A percentile compares a stretch with the other conserved stretches of the same genome.
Evolutionary conservation across 2,329 filamentous ascomycete genomes (phyloP).

Genomic region (Thermothelomyces thermophilus): DNA sequence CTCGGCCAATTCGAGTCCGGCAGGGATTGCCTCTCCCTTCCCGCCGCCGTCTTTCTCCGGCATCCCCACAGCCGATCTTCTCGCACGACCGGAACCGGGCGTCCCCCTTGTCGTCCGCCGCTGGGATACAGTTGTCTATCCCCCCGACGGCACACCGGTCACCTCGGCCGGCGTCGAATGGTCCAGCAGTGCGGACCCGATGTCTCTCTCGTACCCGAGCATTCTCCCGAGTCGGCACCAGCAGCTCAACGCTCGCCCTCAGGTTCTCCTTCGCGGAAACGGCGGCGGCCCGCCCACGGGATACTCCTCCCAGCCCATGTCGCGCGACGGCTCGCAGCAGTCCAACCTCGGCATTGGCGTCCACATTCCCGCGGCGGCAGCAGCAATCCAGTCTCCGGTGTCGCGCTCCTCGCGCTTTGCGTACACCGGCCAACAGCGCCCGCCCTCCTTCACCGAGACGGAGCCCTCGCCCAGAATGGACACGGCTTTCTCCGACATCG

Average conservation of each 20-base stretch:
- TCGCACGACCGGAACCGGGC: neutral
- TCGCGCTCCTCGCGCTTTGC: constrained; percentile 8
- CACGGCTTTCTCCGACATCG: constrained; percentile 25
- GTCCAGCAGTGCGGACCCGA: constrained; percentile 16
- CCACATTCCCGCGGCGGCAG: neutral
- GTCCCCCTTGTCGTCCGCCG: constrained; percentile 19
- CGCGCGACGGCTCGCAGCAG: constrained; percentile 34
- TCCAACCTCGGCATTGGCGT: constrained; percentile 23
- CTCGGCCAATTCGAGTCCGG: constrained; percentile 31
- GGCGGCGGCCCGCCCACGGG: constrained; percentile 27
- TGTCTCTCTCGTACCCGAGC: constrained; percentile 23
- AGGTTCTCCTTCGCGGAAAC: constrained; percentile 22
- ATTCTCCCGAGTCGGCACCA: constrained; percentile 15
- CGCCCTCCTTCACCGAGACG: constrained; percentile 38
- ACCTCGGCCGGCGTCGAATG: constrained; percentile 21
- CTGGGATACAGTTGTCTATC: constrained; percentile 26
- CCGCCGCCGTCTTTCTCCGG: constrained; percentile 23
- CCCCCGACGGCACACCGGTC: constrained; percentile 21
- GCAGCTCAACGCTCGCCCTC: constrained; percentile 18
- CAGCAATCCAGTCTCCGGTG: neutral
- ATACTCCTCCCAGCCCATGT: constrained; percentile 46
- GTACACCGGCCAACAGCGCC: constrained; percentile 24
- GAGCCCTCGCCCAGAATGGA: constrained; percentile 37
- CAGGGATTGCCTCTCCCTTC: constrained; percentile 25
- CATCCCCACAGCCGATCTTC: constrained; percentile 7